Conservation (phyloP, 257 asterid species). For the Paulownia fortunei region DNA sequence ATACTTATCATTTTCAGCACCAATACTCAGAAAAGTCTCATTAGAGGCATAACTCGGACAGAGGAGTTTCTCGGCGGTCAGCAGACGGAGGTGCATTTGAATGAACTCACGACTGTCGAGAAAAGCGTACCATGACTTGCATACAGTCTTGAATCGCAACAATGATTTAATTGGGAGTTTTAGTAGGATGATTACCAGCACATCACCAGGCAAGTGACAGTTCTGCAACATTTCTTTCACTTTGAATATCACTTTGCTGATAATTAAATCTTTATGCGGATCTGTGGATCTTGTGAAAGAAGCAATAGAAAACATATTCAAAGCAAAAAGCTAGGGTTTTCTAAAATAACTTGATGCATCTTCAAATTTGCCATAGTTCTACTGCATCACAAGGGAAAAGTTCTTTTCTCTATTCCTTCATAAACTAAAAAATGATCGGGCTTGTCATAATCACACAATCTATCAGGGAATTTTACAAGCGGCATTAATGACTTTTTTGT, state of each 20-base stretch:
- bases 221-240: not conserved
- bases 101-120: not conserved
- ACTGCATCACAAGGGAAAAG: no score
- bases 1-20: not conserved
- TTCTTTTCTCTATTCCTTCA: no score
- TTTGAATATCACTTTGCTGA: not conserved
- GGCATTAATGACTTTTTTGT: not conserved
- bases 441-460: not conserved
- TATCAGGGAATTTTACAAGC: not conserved
- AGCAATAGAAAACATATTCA: not conserved
- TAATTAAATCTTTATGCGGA: not conserved
- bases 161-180: not conserved
- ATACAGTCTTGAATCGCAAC: not conserved
- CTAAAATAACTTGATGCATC: not conserved
- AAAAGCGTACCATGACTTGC: not conserved
- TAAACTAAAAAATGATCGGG: not conserved
- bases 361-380: no score
- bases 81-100: not conserved
- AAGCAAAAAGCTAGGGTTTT: not conserved
- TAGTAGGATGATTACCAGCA: not conserved
- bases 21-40: not conserved
- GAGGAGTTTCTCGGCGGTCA: not conserved
- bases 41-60: not conserved
- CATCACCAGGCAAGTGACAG: not conserved
- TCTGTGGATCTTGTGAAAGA: not conserved